phyloP scores from a whole-genome alignment of 345 rosid genomes.

The Hibiscus trionum region DNA sequence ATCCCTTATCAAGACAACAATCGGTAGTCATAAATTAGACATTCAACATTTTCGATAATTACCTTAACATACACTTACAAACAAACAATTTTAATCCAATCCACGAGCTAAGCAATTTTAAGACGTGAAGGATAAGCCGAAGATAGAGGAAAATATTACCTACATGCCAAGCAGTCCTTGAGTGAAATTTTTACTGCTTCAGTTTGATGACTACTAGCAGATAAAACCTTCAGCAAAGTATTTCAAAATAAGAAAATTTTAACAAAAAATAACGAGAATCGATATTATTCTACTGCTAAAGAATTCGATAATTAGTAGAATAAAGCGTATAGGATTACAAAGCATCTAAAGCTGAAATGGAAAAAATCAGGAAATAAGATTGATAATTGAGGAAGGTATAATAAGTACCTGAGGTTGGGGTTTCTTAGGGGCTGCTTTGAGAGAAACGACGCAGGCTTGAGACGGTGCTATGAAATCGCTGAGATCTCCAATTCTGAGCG shows the following conservation, averaged over 20 bases:
- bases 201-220: conserved; percentile 28
- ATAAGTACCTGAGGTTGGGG: conserved; percentile 48
- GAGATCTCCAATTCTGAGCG: conserved; percentile 85
- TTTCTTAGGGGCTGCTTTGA: conserved; percentile 39
- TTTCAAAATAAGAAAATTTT: neutral
- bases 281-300: neutral
- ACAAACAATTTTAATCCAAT: neutral
- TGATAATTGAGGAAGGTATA: neutral
- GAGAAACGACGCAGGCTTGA: conserved; percentile 74
- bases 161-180: conserved; percentile 95
- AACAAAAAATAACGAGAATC: neutral
- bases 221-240: conserved; percentile 16
- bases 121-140: neutral
- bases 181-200: conserved; percentile 93
- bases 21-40: neutral
- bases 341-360: neutral
- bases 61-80: neutral
- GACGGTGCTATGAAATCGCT: conserved; percentile 92
- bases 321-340: neutral
- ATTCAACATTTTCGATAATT: neutral
- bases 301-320: neutral
- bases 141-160: conserved; percentile 28
- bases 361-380: neutral
- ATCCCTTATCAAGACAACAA: neutral
- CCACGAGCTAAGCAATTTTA: neutral